Conservation (phyloP, 495 filamentous ascomycete genomes). For the Rhypophila decipiens region DNA sequence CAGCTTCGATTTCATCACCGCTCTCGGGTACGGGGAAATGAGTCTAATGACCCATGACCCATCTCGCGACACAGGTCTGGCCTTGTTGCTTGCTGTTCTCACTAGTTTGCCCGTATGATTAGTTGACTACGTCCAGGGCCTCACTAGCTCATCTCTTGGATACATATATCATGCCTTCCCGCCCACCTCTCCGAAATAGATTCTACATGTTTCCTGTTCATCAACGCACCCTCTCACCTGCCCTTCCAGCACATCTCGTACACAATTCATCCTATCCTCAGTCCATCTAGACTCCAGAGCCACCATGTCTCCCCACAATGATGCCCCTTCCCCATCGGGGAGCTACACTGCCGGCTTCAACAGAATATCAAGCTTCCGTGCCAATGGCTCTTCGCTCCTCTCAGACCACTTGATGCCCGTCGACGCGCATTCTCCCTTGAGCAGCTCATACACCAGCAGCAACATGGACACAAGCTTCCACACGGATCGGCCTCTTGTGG, state of each 20-base stretch:
- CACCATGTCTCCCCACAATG: slow-evolving; percentile 47
- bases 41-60: slow-evolving; percentile 10
- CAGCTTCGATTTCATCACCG: slow-evolving; percentile 14
- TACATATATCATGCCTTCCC: slow-evolving; percentile 28
- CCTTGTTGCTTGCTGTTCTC: slow-evolving; percentile 14
- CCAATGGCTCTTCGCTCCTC: slow-evolving; percentile 25
- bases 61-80: slow-evolving; percentile 1
- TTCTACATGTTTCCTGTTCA: slow-evolving; percentile 3
- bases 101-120: slow-evolving; percentile 5
- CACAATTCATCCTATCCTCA: slow-evolving; percentile 1
- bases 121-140: neutral
- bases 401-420: slow-evolving; percentile 18
- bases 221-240: slow-evolving; percentile 1
- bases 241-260: neutral
- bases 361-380: slow-evolving; percentile 33
- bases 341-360: slow-evolving; percentile 42
- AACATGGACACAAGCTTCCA: slow-evolving; percentile 35
- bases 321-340: slow-evolving; percentile 42
- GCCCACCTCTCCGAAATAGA: neutral
- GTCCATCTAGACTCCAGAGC: too few relatives aligned
- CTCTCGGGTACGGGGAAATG: slow-evolving; percentile 15
- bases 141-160: slow-evolving; percentile 7
- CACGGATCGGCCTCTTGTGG: slow-evolving; percentile 56
- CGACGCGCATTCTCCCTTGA: slow-evolving; percentile 33
- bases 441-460: slow-evolving; percentile 37